Evolutionary conservation across 352 stramenopile genomes (phyloP), one percentile per base, ranked within the genome.

Genomic region (Albugo candida): DNA sequence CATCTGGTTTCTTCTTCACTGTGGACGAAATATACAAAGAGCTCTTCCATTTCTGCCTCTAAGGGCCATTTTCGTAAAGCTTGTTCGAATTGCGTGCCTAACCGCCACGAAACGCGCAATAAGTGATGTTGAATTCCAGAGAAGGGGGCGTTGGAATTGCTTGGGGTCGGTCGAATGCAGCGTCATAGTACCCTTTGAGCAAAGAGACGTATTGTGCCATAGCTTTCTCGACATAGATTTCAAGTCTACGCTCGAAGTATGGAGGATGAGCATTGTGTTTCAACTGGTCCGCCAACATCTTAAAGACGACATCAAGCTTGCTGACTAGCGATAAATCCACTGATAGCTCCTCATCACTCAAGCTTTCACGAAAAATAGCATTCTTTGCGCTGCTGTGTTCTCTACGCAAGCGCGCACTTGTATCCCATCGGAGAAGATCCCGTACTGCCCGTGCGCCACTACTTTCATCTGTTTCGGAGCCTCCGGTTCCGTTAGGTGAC

Each of bases 231-330:
- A 65, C 68, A 20, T 91, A 91, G n/a, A 68, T 67, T 51, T 86
- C 68, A 34, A 83, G 58, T 45, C 78, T 59, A 0, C 52, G 52
- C 3, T 70, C 57, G 35, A 85, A 91, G 45, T 91, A 84, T 31
- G 24, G 24, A 31, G 24, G 24, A 12, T 54, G 48, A 34, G 44
- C 36, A 11, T 20, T 8, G 0, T 34, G 3, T 8, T 66, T 47
- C 47, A 87, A 65, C 48, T 91, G 77, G 46, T 87, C 77, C 0
- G 77, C 72, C 39, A 85, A 60, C 77, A 91, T 91, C 53, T 87
- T 91, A 51, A 91, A 78, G 37, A 81, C 71, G 27, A 75, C 73
- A 51, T 91, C 77, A 18, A 91, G 49, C 50, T 91, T 91, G 58
- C 74, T 87, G 4, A 63, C 64, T 17, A 91, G 77, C 2, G 73